A percentile compares a stretch with the other conserved stretches of the same genome.
These are phyloP conservation scores for Backusella mclennaniae DNA, from an alignment of 192 early-diverging fungal species.

Conservation along the genomic window DNA sequence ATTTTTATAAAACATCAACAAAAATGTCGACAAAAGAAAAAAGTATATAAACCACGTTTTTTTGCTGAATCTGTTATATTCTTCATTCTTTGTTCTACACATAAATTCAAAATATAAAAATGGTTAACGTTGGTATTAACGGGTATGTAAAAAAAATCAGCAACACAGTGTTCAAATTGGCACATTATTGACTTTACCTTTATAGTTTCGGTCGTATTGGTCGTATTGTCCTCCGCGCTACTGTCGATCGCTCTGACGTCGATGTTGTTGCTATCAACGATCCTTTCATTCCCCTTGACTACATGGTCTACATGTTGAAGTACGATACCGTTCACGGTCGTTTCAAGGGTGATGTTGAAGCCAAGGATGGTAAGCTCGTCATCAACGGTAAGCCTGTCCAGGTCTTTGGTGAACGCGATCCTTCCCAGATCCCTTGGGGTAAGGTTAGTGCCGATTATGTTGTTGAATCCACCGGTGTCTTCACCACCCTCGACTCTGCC, in stretches of 20 bases:
- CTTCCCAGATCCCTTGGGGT: conserved; percentile 90
- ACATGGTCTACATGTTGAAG: conserved; percentile 98
- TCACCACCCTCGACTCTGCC: conserved; percentile 91
- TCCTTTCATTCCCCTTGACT: conserved; percentile 93
- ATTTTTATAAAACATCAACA: background rate
- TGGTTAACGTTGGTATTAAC: conserved; percentile 19
- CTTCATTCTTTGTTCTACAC: background rate
- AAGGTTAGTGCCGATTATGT: conserved; percentile 81
- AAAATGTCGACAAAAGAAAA: background rate
- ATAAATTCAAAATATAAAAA: conserved; percentile 2
- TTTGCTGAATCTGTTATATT: background rate
- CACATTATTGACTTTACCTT: background rate
- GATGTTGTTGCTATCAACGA: conserved; percentile 94
- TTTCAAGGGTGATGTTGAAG: conserved; percentile 80
- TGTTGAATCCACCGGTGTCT: conserved; percentile 98
- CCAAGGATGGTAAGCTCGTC: conserved; percentile 84
- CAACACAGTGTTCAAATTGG: background rate
- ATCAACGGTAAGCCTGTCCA: conserved; percentile 83
- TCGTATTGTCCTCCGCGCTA: conserved; percentile 92
- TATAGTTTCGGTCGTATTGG: conserved; percentile 95
- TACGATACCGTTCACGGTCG: conserved; percentile 99
- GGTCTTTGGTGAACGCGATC: conserved; percentile 76
- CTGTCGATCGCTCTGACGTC: conserved; percentile 68
- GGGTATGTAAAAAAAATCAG: background rate
- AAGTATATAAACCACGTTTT: background rate